Evolutionary conservation across 2,329 filamentous ascomycete species (phyloP).

Genomic region (Dactylellina leptospora): DNA sequence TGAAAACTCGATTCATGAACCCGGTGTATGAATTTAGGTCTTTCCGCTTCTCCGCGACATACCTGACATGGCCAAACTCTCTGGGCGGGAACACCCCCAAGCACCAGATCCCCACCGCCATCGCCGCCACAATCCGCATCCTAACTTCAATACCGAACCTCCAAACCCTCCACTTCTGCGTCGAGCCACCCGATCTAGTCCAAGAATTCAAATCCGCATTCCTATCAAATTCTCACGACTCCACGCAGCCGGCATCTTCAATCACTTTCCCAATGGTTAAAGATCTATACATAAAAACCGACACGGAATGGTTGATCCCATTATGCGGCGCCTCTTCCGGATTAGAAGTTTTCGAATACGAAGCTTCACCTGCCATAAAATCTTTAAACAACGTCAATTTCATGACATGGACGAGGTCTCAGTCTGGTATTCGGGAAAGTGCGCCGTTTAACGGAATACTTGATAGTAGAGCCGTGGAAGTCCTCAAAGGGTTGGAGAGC

Average conservation of each 20-base stretch:
- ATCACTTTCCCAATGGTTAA: slow-evolving; percentile 25
- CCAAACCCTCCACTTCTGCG: slow-evolving; percentile 23
- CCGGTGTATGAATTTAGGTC: slow-evolving; percentile 5
- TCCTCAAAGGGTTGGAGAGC: slow-evolving; percentile 9
- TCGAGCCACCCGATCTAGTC: slow-evolving; percentile 17
- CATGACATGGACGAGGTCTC: background rate
- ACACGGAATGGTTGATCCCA: slow-evolving; percentile 25
- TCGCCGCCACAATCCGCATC: background rate
- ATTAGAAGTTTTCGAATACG: slow-evolving; percentile 33
- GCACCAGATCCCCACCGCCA: slow-evolving; percentile 1
- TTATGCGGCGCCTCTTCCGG: slow-evolving; percentile 8
- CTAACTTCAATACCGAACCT: slow-evolving; percentile 30
- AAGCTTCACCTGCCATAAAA: background rate
- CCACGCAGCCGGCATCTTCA: background rate
- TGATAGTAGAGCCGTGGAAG: slow-evolving; percentile 17
- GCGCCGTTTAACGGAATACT: slow-evolving; percentile 8
- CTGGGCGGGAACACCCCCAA: slow-evolving; percentile 17
- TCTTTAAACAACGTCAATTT: slow-evolving; percentile 23
- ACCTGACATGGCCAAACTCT: slow-evolving; percentile 28
- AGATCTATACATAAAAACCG: slow-evolving; percentile 17
- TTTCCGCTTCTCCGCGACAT: slow-evolving; percentile 23
- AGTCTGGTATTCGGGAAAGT: background rate
- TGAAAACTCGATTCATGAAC: background rate
- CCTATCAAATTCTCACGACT: background rate
- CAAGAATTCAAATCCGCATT: slow-evolving; percentile 2